phyloP scores from a whole-genome alignment of 2,329 filamentous ascomycete species.

The Aspergillus arachidicola region DNA sequence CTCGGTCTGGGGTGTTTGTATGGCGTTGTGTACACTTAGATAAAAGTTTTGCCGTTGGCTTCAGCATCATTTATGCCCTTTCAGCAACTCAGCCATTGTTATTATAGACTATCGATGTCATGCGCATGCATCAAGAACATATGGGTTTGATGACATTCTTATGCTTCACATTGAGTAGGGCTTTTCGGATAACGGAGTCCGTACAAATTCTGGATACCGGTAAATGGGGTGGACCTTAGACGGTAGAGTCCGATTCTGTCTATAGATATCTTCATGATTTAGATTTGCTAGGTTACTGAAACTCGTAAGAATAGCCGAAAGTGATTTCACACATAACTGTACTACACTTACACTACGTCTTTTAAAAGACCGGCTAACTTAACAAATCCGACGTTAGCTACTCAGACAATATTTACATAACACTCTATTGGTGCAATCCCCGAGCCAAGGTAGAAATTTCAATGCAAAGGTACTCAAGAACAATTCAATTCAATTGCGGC shows the following conservation, averaged over 20 bases:
- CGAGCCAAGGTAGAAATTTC: slow-evolving; percentile 18
- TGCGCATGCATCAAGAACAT: not conserved
- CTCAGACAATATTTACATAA: slow-evolving; percentile 42
- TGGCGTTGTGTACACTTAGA: slow-evolving; percentile 13
- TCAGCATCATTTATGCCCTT: slow-evolving; percentile 3
- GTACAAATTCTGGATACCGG: not conserved
- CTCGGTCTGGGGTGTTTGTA: slow-evolving; percentile 10
- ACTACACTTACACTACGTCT: not conserved
- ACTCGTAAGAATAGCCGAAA: not conserved
- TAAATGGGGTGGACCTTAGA: not conserved
- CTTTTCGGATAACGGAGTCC: not conserved
- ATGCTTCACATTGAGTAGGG: not conserved
- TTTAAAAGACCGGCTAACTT: not conserved
- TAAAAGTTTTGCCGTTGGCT: slow-evolving; percentile 8
- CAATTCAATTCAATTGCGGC: slow-evolving; percentile 52
- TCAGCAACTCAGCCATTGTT: slow-evolving; percentile 7
- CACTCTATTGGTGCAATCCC: slow-evolving; percentile 28
- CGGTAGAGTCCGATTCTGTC: not conserved
- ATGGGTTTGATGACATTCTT: not conserved
- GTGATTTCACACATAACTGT: not conserved
- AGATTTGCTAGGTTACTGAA: not conserved
- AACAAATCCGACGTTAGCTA: slow-evolving; percentile 26
- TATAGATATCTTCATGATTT: not conserved
- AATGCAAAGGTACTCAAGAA: slow-evolving; percentile 24
- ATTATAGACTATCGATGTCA: slow-evolving; percentile 4